Evolutionary conservation across 331 rosid genomes (phyloP), one percentile per base, ranked within the genome.

Genomic region (Quercus lobata): DNA sequence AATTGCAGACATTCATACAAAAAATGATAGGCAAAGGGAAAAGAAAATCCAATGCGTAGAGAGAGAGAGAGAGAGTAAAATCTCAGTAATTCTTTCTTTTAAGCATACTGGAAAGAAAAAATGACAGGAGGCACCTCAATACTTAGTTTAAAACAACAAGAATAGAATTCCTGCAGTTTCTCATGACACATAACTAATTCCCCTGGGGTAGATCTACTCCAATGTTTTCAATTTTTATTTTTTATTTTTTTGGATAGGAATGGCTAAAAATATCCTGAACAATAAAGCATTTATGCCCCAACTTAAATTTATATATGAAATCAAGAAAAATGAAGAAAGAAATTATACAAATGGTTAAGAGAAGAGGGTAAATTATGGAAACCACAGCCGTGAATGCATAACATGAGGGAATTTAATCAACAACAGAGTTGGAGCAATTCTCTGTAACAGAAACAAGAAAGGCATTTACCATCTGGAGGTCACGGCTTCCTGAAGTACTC

Each of bases 401-500:
- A 79, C 62, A 61, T n/a, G 57, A 71, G n/a, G 41, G 54, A 57
- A 11, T 55, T 9, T 24, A 6, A 12, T 27, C 55, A 53, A 69
- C 65, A 76, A 0, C 8, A 68, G 25, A 61, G 44, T n/a, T 57
- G 27, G 27, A 57, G 30, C 16, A 29, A 63, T 27, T 15, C 17
- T 16, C 12, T 32, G 49, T 14, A 32, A 66, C 29, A 68, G 25
- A 68, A 68, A 34, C 15, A 34, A 8, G 72, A n/a, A 73, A 82
- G 69, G 74, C 19, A 73, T n/a, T 56, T 72, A 91, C 97, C 97
- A 84, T 93, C 81, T 93, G 98, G 32, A 95, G 96, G 66, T 93
- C 99, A 77, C 89, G 93, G 76, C 98, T 95, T 61, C 98, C 96
- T 19, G 98, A 83, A 4, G 86, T 83, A 85, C 96, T 90, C 89